A percentile compares a stretch with the other conserved stretches of the same genome.
These are phyloP conservation scores for Myriosclerotinia duriaeana DNA, from an alignment of 2,329 filamentous ascomycete genomes.

Conservation along the genomic window DNA sequence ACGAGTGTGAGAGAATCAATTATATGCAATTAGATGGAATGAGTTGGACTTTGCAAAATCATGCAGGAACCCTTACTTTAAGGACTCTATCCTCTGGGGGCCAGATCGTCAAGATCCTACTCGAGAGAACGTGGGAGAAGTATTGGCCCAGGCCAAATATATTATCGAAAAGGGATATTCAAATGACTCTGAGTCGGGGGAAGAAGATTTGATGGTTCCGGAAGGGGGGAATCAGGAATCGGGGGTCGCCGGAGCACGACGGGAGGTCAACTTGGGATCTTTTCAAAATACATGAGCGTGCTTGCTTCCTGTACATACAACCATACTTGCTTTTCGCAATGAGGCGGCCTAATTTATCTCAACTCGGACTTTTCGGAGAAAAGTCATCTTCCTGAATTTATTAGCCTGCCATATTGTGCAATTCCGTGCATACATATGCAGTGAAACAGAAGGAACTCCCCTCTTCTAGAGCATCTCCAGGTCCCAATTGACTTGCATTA, in stretches of 20 bases:
- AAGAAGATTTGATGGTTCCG: no score
- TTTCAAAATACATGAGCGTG: neutral
- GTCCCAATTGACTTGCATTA: conserved; percentile 4
- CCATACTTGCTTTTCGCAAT: neutral
- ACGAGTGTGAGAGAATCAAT: neutral
- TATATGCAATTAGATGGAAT: neutral
- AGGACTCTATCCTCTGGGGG: neutral
- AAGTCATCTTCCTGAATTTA: neutral
- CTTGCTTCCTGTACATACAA: neutral
- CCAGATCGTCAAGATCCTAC: neutral
- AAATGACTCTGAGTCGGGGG: neutral
- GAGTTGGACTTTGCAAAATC: neutral
- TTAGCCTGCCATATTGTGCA: neutral
- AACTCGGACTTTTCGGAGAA: neutral
- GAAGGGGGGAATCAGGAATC: neutral
- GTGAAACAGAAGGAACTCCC: conserved; percentile 18
- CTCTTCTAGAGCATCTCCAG: conserved; percentile 19
- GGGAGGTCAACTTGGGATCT: neutral
- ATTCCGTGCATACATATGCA: conserved; percentile 15
- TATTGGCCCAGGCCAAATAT: neutral
- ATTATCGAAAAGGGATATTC: neutral
- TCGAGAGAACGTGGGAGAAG: neutral
- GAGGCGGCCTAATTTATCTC: neutral
- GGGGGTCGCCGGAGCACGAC: conserved; percentile 1
- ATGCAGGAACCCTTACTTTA: neutral